Percentiles rank a stretch among this genome's conserved stretches.
Evolutionary conservation across 2,329 filamentous ascomycete species (phyloP).

Genomic region (Aspergillus novofumigatus): DNA sequence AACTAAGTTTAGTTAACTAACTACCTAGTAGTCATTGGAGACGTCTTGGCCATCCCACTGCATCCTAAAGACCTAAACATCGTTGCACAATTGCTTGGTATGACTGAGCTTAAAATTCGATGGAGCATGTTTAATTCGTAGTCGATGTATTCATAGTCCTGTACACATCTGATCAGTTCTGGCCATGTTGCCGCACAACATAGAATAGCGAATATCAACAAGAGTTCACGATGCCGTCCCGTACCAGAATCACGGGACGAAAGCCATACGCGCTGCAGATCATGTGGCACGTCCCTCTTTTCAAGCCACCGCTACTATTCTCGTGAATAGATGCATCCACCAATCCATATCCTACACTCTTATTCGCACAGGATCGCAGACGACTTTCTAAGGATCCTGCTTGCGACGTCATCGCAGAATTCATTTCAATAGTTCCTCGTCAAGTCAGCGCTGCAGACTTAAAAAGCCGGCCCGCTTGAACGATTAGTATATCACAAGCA

Average conservation of each 20-base stretch:
- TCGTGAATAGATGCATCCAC: not conserved
- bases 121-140: too few species aligned
- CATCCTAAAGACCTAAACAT: too few species aligned
- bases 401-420: not conserved
- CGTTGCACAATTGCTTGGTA: too few species aligned
- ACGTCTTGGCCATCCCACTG: too few species aligned
- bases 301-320: not conserved
- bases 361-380: not conserved
- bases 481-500: not conserved
- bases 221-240: too few species aligned
- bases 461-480: not conserved
- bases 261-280: not conserved
- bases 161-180: too few species aligned
- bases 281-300: not conserved
- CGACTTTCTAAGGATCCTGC: not conserved
- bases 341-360: not conserved
- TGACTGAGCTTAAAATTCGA: too few species aligned
- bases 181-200: too few species aligned
- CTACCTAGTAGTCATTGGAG: too few species aligned
- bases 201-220: too few species aligned
- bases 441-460: not conserved
- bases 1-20: not conserved
- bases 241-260: not conserved
- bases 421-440: not conserved
- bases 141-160: too few species aligned